Percentiles rank a stretch among this genome's conserved stretches.
Conservation (phyloP, 163 green algal species). For the Volvox carteri region DNA sequence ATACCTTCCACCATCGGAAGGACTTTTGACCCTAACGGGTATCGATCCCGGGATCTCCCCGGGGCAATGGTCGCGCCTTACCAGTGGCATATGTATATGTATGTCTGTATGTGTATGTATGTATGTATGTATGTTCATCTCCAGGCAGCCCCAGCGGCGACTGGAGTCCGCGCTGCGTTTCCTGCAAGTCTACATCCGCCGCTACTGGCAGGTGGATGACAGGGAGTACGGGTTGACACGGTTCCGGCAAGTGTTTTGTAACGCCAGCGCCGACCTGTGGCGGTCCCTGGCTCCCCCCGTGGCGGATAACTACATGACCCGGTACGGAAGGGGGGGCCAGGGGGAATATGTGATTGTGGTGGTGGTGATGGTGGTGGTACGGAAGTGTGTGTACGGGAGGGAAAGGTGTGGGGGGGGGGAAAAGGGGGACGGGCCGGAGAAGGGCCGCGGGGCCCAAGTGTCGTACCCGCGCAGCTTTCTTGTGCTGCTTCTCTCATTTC, state of each 20-base stretch:
- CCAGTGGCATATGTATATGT: too few species aligned
- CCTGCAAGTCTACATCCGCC: not conserved
- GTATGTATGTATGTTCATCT: not conserved
- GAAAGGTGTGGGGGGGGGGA: not conserved
- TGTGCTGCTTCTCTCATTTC: too few species aligned
- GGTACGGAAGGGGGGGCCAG: not conserved
- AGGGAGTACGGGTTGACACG: not conserved
- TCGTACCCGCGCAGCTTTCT: too few species aligned
- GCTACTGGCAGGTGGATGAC: not conserved
- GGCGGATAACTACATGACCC: conserved; percentile 38
- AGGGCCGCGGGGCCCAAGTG: too few species aligned
- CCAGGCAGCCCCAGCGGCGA: conserved; percentile 10
- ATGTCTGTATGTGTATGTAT: not conserved
- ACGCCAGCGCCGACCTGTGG: not conserved
- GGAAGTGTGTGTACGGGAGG: not conserved
- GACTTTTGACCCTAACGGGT: too few species aligned
- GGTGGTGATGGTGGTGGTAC: too few species aligned
- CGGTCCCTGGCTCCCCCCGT: conserved; percentile 5
- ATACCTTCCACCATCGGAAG: too few species aligned
- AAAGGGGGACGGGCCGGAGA: too few species aligned
- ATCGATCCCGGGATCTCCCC: too few species aligned
- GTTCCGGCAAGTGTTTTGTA: not conserved
- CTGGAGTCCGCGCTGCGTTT: conserved; percentile 26
- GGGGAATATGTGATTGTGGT: not conserved
- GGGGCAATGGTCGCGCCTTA: too few species aligned